Base-by-base conservation (phyloP, 2,329 filamentous ascomycete genomes). In the Colletotrichum incanum region DNA sequence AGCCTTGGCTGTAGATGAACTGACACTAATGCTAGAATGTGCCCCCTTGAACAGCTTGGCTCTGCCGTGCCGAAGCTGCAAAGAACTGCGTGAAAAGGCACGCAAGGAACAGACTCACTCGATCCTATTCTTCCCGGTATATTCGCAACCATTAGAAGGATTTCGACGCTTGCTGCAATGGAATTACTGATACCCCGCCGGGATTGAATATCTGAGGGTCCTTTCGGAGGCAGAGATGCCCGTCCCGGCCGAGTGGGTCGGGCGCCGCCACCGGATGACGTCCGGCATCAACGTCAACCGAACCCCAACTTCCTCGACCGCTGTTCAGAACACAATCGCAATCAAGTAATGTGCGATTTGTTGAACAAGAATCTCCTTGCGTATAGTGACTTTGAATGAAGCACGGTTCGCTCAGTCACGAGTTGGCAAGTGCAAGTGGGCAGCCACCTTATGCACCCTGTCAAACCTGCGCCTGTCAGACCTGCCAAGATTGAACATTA, bases 281-380 rank as follows among this genome's bases (percentile, higher is more conserved):
- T 2, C 28, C 18, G 28, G 16, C 28, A 54, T 31, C 26, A 34
- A 34, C 9, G 9, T 54, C 28, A 20, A 4, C 28, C 4, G 20
- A 34, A 3, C 3, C 4, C 50, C 18, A 8, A 55, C 50, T 34
- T 55, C 5, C 50, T n/a, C 3, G 7, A n/a, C 8, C 5, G 28
- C 18, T 34, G 28, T n/a, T 14, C 4, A n/a, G 16, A 28, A 34
- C 18, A 23, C 28, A 11, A n/a, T 9, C 28, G 4, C 6, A 18
- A 34, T n/a, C 28, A 12, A 16, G 16, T 34, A 11, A 20, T 1
- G 3, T 9, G 20, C 4, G 50, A 18, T n/a, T 9, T 28, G 11
- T 1, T 11, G 28, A n/a, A 9, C 11, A 16, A 3, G 5, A 8
- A 54, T 6, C 9, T 4, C 7, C 3, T 28, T 18, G 0, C 2